Base-by-base conservation (phyloP, 768 basidiomycete species). In the Tylopilus plumbeoviolaceoides region DNA sequence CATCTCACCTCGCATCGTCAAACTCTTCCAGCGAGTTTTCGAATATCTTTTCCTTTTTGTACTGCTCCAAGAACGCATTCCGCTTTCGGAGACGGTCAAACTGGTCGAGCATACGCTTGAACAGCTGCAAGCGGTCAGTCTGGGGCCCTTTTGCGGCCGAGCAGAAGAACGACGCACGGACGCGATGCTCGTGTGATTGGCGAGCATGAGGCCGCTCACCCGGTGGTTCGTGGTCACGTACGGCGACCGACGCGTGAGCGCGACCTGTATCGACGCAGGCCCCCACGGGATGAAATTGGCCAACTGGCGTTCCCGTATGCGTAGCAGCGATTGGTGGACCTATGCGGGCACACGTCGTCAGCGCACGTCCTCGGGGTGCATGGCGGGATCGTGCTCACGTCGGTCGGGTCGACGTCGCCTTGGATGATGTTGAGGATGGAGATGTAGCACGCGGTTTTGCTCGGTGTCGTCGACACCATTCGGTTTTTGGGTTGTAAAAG, bases 221-320 rank as follows among this genome's bases (percentile, higher is more conserved):
- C 95, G 87, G 69, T 99, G 94, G 62, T 87, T 89, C 36, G 89
- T 85, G 5, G 83, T 78, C 48, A 97, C 75, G 64, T 95, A 95
- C 7, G 93, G 94, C 15, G 91, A 94, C 61, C 82, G 85, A 53
- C 91, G 85, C 2, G 95, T 97, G 54, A 98, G 73, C 6, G 97
- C 95, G 7, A 99, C 95, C 71, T 99, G 97, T 62, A 97, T 95
- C 33, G 93, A 95, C 5, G 95, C 95, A 1, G 97, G 97, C 12
- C 97, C 97, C 97, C 97, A 99, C 7, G 97, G 97, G 57, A 99
- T 98, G 69, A 99, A 98, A 65, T 91, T 95, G 15, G 97, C 97
- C 23, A 98, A 78, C 62, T 97, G 91, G 25, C 97, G 83, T 72
- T 99, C 97, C 39, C 97, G 87, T 61, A 99, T 98, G 10, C 97